Evolutionary conservation across 208 protist species (phyloP).

Genomic region (Leptomonas seymouri): DNA sequence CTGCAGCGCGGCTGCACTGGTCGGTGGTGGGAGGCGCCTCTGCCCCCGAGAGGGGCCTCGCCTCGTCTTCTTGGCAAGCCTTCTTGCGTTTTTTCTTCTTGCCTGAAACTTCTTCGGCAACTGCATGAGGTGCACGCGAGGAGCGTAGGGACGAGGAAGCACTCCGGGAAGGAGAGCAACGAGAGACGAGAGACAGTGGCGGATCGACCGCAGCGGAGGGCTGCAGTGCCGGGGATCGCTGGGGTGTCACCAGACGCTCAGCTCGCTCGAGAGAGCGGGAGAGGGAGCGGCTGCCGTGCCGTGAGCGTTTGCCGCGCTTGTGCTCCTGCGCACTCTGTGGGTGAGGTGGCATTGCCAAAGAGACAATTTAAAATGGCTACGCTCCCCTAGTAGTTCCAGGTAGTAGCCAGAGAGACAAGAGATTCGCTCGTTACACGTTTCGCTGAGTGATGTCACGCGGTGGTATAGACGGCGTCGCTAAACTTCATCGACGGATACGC

Average conservation of each 20-base stretch:
- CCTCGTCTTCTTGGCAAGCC: conserved; percentile 2
- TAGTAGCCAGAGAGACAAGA: neutral
- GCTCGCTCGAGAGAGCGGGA: conserved; percentile 4
- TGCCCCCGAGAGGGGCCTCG: neutral
- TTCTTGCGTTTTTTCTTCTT: conserved; percentile 14
- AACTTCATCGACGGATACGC: no score
- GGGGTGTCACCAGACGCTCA: neutral
- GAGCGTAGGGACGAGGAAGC: neutral
- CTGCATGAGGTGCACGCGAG: neutral
- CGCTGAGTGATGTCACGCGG: no score
- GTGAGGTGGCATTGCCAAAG: neutral
- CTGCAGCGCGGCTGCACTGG: neutral
- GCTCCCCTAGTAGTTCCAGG: neutral
- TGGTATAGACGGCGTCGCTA: no score
- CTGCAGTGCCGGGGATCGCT: conserved; percentile 13
- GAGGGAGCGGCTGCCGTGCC: conserved; percentile 11
- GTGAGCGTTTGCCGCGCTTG: neutral
- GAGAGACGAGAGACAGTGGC: neutral
- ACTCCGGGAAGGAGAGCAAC: neutral
- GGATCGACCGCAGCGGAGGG: neutral
- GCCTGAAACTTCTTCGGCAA: neutral
- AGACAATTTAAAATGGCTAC: no score
- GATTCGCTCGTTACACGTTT: no score
- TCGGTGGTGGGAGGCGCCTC: no score
- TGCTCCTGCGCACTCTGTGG: neutral